Evolutionary conservation across 2,329 filamentous ascomycete genomes (phyloP).

Genomic region (Fusarium sp.): DNA sequence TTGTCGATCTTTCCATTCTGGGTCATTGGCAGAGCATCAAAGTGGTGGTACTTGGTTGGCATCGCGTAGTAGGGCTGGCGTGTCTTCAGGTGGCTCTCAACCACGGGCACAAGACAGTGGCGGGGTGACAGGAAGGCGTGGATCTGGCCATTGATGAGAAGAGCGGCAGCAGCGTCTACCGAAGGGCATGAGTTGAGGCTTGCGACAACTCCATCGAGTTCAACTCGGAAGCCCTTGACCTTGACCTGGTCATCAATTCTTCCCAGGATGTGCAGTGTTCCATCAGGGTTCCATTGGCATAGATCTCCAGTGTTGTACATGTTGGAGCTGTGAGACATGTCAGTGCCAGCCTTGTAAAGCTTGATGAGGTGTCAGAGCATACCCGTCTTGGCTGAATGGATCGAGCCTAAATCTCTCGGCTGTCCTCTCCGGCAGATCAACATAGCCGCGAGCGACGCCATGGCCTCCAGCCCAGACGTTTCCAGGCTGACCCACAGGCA

Average conservation of each 20-base stretch:
- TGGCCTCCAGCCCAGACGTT: conserved; percentile 70
- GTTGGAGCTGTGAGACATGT: conserved; percentile 42
- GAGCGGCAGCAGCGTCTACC: conserved; percentile 63
- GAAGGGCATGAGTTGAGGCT: conserved; percentile 62
- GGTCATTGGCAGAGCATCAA: conserved; percentile 64
- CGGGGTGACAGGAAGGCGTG: conserved; percentile 65
- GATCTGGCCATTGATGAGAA: conserved; percentile 64
- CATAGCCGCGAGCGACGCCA: conserved; percentile 70
- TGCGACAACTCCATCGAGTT: conserved; percentile 70
- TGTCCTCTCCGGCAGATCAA: conserved; percentile 68
- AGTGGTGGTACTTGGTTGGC: conserved; percentile 61
- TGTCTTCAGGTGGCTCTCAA: conserved; percentile 59
- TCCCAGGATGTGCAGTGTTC: conserved; percentile 69
- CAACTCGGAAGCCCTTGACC: conserved; percentile 74
- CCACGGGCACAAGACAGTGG: conserved; percentile 52
- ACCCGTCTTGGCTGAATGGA: conserved; percentile 67
- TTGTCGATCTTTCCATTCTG: conserved; percentile 72
- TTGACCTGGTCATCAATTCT: conserved; percentile 74
- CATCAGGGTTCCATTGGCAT: conserved; percentile 67
- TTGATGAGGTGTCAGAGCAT: conserved; percentile 32
- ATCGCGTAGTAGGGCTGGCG: conserved; percentile 70
- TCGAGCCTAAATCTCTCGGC: conserved; percentile 65
- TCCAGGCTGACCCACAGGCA: conserved; percentile 64
- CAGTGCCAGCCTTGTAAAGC: too few species aligned
- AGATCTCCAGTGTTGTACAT: conserved; percentile 76